Base-by-base conservation (phyloP, 2,329 filamentous ascomycete species). In the Penicillium digitatum region DNA sequence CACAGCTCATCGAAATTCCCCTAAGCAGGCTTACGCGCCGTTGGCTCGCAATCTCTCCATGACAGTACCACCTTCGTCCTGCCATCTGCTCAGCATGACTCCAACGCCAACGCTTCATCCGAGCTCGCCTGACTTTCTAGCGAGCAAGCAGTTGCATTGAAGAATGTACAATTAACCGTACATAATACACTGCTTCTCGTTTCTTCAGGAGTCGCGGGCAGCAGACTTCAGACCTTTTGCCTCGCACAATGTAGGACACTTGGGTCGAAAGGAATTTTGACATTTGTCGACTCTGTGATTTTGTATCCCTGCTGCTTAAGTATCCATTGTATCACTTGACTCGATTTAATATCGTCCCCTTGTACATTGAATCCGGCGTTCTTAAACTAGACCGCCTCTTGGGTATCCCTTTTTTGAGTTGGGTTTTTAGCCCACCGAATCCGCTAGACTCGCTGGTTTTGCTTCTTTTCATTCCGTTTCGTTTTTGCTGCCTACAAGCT, bases 31-130 rank as follows among this genome's bases (percentile, higher is more conserved):
- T 18, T 48, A 55, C 46, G 20, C 42, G 9, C 39, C 56, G 18
- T 58, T 57, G 29, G 55, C 59, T 40, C 52, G 56, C 26, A 61
- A 65, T n/a, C 37, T 61, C 16, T 62, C 61, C 14, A 60, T 62
- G 57, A 61, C 62, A 10, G 37, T 64, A 35, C 60, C 62, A 16
- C 62, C 61, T 3, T 62, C 62, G 0, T 65, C 63, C 27, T 62
- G 57, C 32, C 62, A 65, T 42, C 27, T 58, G n/a, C 61, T 66
- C n/a, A 63, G 53, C 27, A 66, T 66, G 63, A 66, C 63, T 9
- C 60, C 61, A 12, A 59, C 63, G 9, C 57, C 59, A 14, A 57
- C 54, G 7, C 24, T 56, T 10, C 39, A 62, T 9, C 52, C 59
- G 53, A 57, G 26, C 44, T 65, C 58, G 22, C 52, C 61, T 54